Conservation (phyloP, 352 stramenopile species). For the Phytophthora pseudosyringae region DNA sequence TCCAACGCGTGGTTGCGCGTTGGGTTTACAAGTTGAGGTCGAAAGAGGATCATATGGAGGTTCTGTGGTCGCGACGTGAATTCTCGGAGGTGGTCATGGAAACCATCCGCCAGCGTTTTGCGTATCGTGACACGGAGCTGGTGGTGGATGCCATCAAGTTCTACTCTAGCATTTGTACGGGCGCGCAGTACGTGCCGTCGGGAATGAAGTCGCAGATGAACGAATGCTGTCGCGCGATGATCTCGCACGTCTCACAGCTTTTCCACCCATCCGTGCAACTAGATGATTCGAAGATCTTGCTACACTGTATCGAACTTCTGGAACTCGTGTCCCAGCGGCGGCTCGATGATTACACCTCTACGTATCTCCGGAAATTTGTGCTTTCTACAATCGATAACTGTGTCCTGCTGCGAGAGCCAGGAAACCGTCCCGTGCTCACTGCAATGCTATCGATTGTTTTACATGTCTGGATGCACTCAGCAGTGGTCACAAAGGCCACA, state of each 20-base stretch:
- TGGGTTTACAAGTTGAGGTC: slow-evolving; percentile 89
- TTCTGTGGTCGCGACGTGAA: slow-evolving; percentile 77
- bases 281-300: slow-evolving; percentile 82
- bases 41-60: slow-evolving; percentile 85
- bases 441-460: slow-evolving; percentile 85
- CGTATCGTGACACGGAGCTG: slow-evolving; percentile 84
- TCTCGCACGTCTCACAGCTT: slow-evolving; percentile 87
- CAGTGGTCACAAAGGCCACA: slow-evolving; percentile 58
- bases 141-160: slow-evolving; percentile 90
- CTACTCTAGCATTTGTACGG: slow-evolving; percentile 83
- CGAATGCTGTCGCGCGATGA: slow-evolving; percentile 84
- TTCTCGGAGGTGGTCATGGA: slow-evolving; percentile 90
- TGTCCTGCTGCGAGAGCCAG: slow-evolving; percentile 67
- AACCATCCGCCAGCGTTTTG: slow-evolving; percentile 85
- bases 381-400: slow-evolving; percentile 87
- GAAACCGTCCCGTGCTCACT: slow-evolving; percentile 63
- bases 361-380: slow-evolving; percentile 88
- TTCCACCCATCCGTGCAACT: slow-evolving; percentile 88
- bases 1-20: slow-evolving; percentile 84
- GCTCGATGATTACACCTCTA: slow-evolving; percentile 86
- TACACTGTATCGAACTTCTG: slow-evolving; percentile 88
- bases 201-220: slow-evolving; percentile 87
- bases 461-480: slow-evolving; percentile 89
- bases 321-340: slow-evolving; percentile 84
- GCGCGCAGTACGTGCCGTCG: slow-evolving; percentile 71